phyloP scores from a whole-genome alignment of 306 rosid genomes.

The Dalbergia oliveri region DNA sequence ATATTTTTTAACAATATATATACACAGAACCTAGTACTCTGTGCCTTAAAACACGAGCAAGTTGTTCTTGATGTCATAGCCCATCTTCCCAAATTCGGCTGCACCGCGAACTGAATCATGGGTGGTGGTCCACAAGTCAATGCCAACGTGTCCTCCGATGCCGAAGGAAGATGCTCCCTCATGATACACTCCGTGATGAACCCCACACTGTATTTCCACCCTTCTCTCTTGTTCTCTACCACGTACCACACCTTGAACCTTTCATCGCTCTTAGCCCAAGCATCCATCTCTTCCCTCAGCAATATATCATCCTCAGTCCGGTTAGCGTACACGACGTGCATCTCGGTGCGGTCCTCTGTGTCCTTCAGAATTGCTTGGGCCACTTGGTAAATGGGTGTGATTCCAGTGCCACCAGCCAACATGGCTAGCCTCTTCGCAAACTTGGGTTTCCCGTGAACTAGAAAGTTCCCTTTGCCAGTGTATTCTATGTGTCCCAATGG shows the following conservation, averaged over 20 bases:
- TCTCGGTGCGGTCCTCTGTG: conserved; percentile 75
- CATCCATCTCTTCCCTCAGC: conserved; percentile 73
- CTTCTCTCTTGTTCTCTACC: conserved; percentile 60
- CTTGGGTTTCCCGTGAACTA: conserved; percentile 60
- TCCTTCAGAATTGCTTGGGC: conserved; percentile 79
- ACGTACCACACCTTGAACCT: conserved; percentile 84
- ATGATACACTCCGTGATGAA: conserved; percentile 65
- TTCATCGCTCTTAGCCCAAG: conserved; percentile 64
- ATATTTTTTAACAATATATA: not conserved
- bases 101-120: conserved; percentile 79
- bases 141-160: conserved; percentile 67
- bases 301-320: conserved; percentile 80
- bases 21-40: not conserved
- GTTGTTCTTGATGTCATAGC: conserved; percentile 63
- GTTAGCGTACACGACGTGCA: conserved; percentile 82
- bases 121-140: conserved; percentile 87
- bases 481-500: conserved; percentile 92
- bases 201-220: conserved; percentile 81
- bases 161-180: conserved; percentile 68
- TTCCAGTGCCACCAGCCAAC: conserved; percentile 91
- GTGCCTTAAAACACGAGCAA: conserved; percentile 66
- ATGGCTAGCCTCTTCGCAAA: conserved; percentile 71
- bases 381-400: conserved; percentile 84
- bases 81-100: conserved; percentile 77
- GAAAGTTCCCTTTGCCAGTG: conserved; percentile 65